Percentiles rank a stretch among this genome's conserved stretches.
Evolutionary conservation across 805 yeast genomes (phyloP).

Genomic region (Wickerhamiella musiphila): DNA sequence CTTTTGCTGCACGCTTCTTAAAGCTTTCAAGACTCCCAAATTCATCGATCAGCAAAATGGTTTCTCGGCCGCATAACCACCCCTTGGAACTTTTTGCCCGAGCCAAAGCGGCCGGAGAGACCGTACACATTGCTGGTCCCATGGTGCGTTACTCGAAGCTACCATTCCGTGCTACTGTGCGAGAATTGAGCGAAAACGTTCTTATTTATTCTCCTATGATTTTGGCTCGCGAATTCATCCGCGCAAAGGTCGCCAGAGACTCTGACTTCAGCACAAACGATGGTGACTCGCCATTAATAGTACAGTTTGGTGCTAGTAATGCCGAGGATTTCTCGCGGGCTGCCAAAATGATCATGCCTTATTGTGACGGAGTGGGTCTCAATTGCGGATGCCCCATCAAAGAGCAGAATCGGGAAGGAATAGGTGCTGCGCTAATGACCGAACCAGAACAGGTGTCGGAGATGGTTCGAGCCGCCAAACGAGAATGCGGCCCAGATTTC

Average conservation of each 20-base stretch:
- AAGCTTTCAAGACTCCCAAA: too few relatives aligned
- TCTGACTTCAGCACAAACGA: constrained; percentile 74
- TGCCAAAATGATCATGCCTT: constrained; percentile 77
- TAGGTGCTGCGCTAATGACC: constrained; percentile 88
- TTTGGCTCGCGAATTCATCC: constrained; percentile 81
- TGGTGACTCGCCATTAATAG: constrained; percentile 53
- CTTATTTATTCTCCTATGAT: constrained; percentile 94
- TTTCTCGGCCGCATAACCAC: too few relatives aligned
- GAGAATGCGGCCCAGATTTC: constrained; percentile 50
- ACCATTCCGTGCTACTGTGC: constrained; percentile 68
- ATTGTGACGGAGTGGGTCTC: constrained; percentile 82
- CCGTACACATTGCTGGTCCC: constrained; percentile 68
- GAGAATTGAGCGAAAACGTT: constrained; percentile 51
- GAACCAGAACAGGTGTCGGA: constrained; percentile 62
- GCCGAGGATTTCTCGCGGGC: constrained; percentile 65
- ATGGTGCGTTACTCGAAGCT: constrained; percentile 94
- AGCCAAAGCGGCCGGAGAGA: constrained; percentile 31
- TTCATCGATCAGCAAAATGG: too few relatives aligned
- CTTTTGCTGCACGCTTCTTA: too few relatives aligned
- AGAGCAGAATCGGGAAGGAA: constrained; percentile 89
- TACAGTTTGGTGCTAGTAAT: constrained; percentile 83
- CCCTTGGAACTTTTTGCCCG: constrained; percentile 35
- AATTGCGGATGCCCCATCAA: constrained; percentile 97
- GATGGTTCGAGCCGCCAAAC: constrained; percentile 74
- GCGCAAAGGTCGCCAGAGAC: constrained; percentile 62